phyloP scores from a whole-genome alignment of 495 filamentous ascomycete species.

The Tuber brumale region DNA sequence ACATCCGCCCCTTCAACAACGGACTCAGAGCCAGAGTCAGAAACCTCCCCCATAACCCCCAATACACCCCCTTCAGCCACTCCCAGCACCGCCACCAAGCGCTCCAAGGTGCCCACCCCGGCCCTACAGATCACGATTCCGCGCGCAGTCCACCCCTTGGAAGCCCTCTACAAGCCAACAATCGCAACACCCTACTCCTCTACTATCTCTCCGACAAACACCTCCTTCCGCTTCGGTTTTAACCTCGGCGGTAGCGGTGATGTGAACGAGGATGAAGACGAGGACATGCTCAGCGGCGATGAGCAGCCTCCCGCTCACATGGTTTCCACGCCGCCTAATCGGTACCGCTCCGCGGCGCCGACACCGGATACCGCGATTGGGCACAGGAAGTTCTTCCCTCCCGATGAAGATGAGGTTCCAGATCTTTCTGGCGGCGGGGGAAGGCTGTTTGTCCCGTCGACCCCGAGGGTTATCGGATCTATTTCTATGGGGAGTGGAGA shows the following conservation, averaged over 20 bases:
- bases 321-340: constrained; percentile 15
- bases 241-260: constrained; percentile 25
- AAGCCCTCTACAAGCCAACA: constrained; percentile 77
- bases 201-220: constrained; percentile 36
- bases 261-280: constrained; percentile 50
- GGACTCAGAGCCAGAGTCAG: constrained; percentile 14
- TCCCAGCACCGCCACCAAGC: constrained; percentile 43
- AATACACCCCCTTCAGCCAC: constrained; percentile 14
- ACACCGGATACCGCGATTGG: constrained; percentile 89
- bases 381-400: constrained; percentile 48
- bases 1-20: constrained; percentile 37
- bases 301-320: constrained; percentile 32
- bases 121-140: constrained; percentile 54
- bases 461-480: constrained; percentile 13
- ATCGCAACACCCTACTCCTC: constrained; percentile 28
- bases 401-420: constrained; percentile 22
- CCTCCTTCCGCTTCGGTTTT: constrained; percentile 50
- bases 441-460: constrained; percentile 21
- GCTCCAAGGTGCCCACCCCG: constrained; percentile 16
- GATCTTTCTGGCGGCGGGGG: constrained; percentile 2
- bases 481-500: constrained; percentile 14
- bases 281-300: constrained; percentile 40
- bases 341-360: constrained; percentile 60
- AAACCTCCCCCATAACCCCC: constrained; percentile 32
- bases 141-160: constrained; percentile 66